Evolutionary conservation across 2,329 filamentous ascomycete species (phyloP), one percentile per base, ranked within the genome.

Genomic region (Stemphylium beticola): DNA sequence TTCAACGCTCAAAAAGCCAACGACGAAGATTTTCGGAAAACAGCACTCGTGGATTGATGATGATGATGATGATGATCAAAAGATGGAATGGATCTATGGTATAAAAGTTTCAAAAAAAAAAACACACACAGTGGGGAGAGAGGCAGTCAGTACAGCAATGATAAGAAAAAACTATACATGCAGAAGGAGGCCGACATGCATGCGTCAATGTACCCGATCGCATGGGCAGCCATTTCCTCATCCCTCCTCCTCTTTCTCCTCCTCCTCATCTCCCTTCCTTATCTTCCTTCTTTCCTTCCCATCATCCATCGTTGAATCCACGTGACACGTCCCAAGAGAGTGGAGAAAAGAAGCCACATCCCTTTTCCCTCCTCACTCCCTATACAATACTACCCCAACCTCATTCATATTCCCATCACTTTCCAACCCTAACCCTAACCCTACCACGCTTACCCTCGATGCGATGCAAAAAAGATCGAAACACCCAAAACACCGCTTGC

Each of bases 401-500:
- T 22, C 17, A 2, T 32, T 32, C 18, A 14, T 29, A n/a, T 18
- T 2, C 24, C 26, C 38, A 6, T 4, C 22, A 7, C 22, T 17
- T 41, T 26, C n/a, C 18, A 32, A 17, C 18, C 31, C n/a, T n/a
- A n/a, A n/a, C n/a, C 20, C 42, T 22, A 17, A 12, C 12, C 31
- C 31, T 45, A 22, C 26, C 33, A 38, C 22, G n/a, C 34, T 22
- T 10, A 24, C 15, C 42, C n/a, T 45, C 11, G n/a, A 36, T 17
- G 42, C n/a, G 22, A 24, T 24, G 22, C 22, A 24, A 24, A 45
- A 33, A 45, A 36, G 7, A 18, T 26, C n/a, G 42, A 34, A 45
- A 45, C 42, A 36, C 42, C 42, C 14, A 45, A 36, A 45, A 45
- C 20, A 36, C 32, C 39, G 38, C 39, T 18, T 17, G 22, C n/a